These are phyloP conservation scores for Leccinum sublutescens DNA, from an alignment of 768 basidiomycete genomes.

Conservation along the genomic window DNA sequence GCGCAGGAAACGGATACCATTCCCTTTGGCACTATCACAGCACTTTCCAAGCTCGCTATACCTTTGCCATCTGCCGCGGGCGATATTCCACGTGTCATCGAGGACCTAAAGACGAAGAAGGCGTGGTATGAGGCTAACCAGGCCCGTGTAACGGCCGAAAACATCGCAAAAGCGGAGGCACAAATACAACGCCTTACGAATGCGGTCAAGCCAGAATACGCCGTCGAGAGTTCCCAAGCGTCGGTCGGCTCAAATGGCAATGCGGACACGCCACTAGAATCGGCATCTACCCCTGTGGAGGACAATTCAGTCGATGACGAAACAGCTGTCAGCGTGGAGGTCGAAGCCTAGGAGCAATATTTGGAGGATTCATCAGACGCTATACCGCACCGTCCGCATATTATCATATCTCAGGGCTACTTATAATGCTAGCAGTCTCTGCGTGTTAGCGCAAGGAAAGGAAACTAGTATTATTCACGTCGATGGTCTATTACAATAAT, in stretches of 20 bases:
- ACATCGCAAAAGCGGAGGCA: constrained; percentile 75
- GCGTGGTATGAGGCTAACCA: constrained; percentile 95
- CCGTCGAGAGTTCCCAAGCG: constrained; percentile 26
- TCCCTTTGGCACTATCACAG: constrained; percentile 82
- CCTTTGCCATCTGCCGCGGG: constrained; percentile 75
- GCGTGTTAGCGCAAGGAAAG: constrained; percentile 12
- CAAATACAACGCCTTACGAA: constrained; percentile 63
- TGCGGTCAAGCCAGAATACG: constrained; percentile 38
- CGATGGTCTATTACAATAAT: constrained; percentile 37
- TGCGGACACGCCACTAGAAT: constrained; percentile 45
- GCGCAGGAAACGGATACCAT: constrained; percentile 44
- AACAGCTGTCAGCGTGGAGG: constrained; percentile 39
- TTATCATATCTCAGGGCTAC: constrained; percentile 20
- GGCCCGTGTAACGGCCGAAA: constrained; percentile 71
- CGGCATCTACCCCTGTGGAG: constrained; percentile 41
- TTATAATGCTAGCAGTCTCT: constrained; percentile 17
- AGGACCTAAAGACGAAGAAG: constrained; percentile 92
- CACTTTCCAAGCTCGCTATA: constrained; percentile 85
- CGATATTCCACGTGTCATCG: constrained; percentile 81
- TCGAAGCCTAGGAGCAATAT: constrained; percentile 27
- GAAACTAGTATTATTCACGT: constrained; percentile 31
- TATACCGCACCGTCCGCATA: constrained; percentile 13
- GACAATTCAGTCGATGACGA: constrained; percentile 29
- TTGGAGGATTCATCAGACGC: constrained; percentile 10
- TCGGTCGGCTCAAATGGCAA: constrained; percentile 38